phyloP scores from a whole-genome alignment of 305 asterid genomes.

The Fraxinus nigra region DNA sequence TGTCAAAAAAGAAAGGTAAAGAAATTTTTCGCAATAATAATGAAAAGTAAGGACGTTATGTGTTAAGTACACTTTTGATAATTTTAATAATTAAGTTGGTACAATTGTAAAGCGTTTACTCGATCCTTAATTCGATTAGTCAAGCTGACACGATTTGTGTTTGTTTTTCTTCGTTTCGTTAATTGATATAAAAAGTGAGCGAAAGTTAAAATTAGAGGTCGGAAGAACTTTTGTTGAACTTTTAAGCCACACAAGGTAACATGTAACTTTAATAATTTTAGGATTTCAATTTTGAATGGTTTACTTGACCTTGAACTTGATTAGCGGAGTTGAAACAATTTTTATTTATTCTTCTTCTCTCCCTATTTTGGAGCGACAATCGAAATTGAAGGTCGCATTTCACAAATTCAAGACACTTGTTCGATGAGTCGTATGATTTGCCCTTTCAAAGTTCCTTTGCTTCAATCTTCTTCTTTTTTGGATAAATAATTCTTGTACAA shows the following conservation, averaged over 20 bases:
- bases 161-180: too few relatives aligned
- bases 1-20: too few relatives aligned
- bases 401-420: conserved; percentile 4
- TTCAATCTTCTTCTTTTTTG: not conserved
- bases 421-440: not conserved
- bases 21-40: too few relatives aligned
- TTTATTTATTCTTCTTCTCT: not conserved
- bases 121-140: not conserved
- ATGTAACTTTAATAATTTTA: not conserved
- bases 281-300: not conserved
- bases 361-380: not conserved
- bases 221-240: not conserved
- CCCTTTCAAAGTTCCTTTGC: not conserved
- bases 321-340: not conserved
- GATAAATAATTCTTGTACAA: not conserved
- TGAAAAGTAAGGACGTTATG: too few relatives aligned
- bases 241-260: not conserved
- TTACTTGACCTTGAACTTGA: not conserved
- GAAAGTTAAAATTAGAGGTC: not conserved
- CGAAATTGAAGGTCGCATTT: not conserved
- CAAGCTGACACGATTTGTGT: not conserved
- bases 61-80: too few relatives aligned
- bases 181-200: not conserved
- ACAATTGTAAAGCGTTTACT: not conserved
- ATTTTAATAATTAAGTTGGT: not conserved